Conservation (phyloP, 768 basidiomycete species). For the Tylopilus cervinicoccineus region DNA sequence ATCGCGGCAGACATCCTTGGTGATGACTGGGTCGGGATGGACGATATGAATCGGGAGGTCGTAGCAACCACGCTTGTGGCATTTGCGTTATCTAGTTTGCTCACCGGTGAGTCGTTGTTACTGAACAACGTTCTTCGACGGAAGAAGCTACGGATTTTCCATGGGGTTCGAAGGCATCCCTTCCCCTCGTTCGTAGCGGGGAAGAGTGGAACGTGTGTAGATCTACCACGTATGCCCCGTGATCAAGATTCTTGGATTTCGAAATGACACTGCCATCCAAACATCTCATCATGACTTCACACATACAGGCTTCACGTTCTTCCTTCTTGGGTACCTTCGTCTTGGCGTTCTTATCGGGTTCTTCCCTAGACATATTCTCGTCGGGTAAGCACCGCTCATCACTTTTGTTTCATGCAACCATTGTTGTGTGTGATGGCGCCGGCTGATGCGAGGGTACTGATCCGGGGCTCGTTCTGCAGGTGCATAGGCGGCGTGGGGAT, state of each 20-base stretch:
- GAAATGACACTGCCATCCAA: background rate
- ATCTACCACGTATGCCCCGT: background rate
- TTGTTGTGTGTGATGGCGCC: background rate
- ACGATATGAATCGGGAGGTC: slow-evolving; percentile 61
- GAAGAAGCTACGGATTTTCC: background rate
- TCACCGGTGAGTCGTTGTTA: slow-evolving; percentile 60
- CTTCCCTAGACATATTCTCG: slow-evolving; percentile 93
- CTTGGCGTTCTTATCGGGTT: slow-evolving; percentile 89
- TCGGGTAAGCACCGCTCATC: slow-evolving; percentile 58
- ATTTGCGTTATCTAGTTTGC: slow-evolving; percentile 78
- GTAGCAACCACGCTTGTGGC: slow-evolving; percentile 92
- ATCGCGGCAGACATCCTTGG: slow-evolving; percentile 60
- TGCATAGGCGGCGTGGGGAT: slow-evolving; percentile 96
- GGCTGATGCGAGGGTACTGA: background rate
- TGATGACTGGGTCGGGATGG: slow-evolving; percentile 33
- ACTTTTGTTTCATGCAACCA: background rate
- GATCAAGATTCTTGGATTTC: slow-evolving; percentile 12
- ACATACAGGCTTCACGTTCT: slow-evolving; percentile 55
- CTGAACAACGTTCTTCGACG: background rate
- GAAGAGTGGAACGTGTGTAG: background rate
- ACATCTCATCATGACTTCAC: slow-evolving; percentile 7
- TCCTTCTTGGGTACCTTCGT: slow-evolving; percentile 78
- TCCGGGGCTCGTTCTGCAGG: slow-evolving; percentile 26
- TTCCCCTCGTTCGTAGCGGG: background rate
- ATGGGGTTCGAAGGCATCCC: background rate